These are phyloP conservation scores for Dryas alaskensis DNA, from an alignment of 306 rosid species.

Conservation along the genomic window DNA sequence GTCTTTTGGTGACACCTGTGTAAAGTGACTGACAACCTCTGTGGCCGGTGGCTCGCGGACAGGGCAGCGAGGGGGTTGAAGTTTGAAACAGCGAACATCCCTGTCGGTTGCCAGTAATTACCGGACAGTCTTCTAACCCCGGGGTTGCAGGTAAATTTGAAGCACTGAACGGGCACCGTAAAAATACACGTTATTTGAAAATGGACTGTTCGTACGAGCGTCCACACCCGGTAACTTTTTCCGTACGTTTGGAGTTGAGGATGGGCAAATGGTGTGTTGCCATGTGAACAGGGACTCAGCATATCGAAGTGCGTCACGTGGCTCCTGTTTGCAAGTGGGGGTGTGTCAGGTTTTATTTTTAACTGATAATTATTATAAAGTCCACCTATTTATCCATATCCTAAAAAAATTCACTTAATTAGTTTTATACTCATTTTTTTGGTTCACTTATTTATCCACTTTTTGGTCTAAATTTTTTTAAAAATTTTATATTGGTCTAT, in stretches of 20 bases:
- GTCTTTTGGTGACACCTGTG: constrained; percentile 27
- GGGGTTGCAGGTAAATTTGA: constrained; percentile 31
- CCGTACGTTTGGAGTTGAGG: constrained; percentile 31
- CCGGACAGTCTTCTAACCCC: constrained; percentile 24
- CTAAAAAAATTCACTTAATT: too few species aligned
- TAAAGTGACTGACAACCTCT: constrained; percentile 45
- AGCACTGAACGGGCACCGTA: constrained; percentile 14
- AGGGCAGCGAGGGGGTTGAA: constrained; percentile 2
- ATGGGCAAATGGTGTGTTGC: not conserved
- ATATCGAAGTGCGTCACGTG: constrained; percentile 39
- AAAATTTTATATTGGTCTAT: too few species aligned
- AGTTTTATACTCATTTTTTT: too few species aligned
- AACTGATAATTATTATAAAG: too few species aligned
- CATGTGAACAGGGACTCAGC: not conserved
- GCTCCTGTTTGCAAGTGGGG: constrained; percentile 4
- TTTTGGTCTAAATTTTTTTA: too few species aligned
- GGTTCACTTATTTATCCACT: too few species aligned
- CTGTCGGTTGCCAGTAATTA: constrained; percentile 69
- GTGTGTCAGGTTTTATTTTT: not conserved
- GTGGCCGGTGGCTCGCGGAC: constrained; percentile 46
- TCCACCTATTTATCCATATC: too few species aligned
- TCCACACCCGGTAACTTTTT: not conserved
- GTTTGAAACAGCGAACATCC: constrained; percentile 40
- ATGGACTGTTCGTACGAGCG: constrained; percentile 42
- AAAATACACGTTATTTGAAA: not conserved